These are phyloP conservation scores for Aspergillus sp. DNA, from an alignment of 2,329 filamentous ascomycete genomes.

Conservation along the genomic window DNA sequence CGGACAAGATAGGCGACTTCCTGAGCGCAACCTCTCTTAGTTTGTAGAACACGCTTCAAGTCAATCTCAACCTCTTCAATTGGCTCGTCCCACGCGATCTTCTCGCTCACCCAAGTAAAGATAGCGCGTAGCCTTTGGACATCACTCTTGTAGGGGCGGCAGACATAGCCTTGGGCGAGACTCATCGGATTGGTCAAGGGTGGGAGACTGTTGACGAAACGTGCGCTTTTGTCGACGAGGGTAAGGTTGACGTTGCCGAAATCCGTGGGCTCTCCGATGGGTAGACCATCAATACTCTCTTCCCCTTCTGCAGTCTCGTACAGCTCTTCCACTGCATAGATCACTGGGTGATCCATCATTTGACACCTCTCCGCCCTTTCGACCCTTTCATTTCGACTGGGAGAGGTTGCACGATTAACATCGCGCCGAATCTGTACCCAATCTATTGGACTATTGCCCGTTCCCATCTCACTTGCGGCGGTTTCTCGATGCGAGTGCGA, in stretches of 20 bases:
- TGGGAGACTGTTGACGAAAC: conserved; percentile 82
- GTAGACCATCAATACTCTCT: conserved; percentile 80
- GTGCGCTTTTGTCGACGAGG: conserved; percentile 92
- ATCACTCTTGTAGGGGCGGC: conserved; percentile 89
- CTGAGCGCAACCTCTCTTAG: conserved; percentile 78
- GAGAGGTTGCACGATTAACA: conserved; percentile 90
- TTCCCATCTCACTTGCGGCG: conserved; percentile 69
- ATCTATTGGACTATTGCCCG: conserved; percentile 61
- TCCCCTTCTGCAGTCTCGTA: conserved; percentile 84
- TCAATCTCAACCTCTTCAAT: conserved; percentile 78
- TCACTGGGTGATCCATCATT: conserved; percentile 86
- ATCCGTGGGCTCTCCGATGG: conserved; percentile 78
- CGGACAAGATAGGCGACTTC: conserved; percentile 85
- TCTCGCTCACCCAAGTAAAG: conserved; percentile 96
- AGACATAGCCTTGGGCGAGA: conserved; percentile 87
- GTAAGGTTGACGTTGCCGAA: conserved; percentile 76
- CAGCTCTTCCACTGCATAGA: conserved; percentile 87
- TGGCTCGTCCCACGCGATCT: conserved; percentile 92
- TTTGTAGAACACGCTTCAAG: conserved; percentile 77
- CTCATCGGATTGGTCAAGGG: conserved; percentile 77
- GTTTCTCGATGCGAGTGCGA: conserved; percentile 46
- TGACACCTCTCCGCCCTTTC: conserved; percentile 88
- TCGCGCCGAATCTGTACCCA: conserved; percentile 98
- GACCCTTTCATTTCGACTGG: conserved; percentile 81
- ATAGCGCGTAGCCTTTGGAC: conserved; percentile 91